Percentiles rank a stretch among this genome's conserved stretches.
Conservation (phyloP, 2,329 filamentous ascomycete genomes). For the Colletotrichum sp. region DNA sequence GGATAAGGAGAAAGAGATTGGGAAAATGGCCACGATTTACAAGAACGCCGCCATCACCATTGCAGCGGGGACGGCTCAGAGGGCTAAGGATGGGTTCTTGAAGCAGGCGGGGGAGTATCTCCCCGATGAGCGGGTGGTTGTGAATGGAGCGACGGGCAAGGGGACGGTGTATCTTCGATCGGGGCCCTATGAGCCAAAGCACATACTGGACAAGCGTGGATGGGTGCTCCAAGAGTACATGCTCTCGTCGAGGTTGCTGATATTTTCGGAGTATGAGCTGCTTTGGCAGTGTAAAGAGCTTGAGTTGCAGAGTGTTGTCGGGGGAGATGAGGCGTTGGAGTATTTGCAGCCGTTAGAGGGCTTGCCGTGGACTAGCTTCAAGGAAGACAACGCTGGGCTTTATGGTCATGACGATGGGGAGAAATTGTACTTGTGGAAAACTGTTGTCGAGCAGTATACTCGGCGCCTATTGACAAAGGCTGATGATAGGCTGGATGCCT, state of each 20-base stretch:
- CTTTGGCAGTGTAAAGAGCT: constrained; percentile 22
- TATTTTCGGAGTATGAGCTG: constrained; percentile 22
- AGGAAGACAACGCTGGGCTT: neutral
- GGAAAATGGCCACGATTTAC: constrained; percentile 17
- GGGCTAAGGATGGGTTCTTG: neutral
- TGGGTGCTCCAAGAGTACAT: constrained; percentile 25
- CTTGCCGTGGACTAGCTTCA: neutral
- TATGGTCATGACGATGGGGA: neutral
- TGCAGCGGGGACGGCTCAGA: neutral
- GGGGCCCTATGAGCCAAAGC: neutral
- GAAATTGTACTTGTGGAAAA: constrained; percentile 1
- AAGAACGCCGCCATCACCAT: constrained; percentile 11
- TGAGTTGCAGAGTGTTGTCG: constrained; percentile 1
- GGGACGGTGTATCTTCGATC: neutral
- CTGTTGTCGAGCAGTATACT: constrained; percentile 1
- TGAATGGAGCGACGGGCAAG: too few relatives aligned
- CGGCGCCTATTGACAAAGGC: too few relatives aligned
- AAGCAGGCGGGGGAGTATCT: too few relatives aligned
- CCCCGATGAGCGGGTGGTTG: too few relatives aligned
- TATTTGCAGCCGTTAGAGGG: constrained; percentile 9
- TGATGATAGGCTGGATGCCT: too few relatives aligned
- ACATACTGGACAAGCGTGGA: constrained; percentile 16
- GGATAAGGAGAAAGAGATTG: constrained; percentile 16
- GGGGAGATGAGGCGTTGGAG: neutral
- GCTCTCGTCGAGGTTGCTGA: constrained; percentile 21